Evolutionary conservation across 2,329 filamentous ascomycete species (phyloP).

Genomic region (Trichoderma sp.): DNA sequence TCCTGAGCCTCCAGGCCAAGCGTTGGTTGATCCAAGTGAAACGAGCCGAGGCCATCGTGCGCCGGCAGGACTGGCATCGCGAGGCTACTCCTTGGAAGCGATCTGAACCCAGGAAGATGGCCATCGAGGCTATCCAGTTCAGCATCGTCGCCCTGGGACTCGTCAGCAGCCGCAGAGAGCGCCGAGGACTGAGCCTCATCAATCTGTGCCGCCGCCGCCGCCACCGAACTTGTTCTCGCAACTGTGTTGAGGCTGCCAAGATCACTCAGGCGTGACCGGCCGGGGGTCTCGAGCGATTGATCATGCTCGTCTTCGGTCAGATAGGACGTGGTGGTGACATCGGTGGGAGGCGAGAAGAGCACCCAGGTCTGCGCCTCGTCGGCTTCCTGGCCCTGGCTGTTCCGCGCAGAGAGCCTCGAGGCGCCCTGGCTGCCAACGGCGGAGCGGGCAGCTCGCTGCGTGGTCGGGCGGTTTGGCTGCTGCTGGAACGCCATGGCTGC

Average conservation of each 20-base stretch:
- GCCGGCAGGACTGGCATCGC: conserved; percentile 76
- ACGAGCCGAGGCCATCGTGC: conserved; percentile 90
- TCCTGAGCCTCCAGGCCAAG: conserved; percentile 68
- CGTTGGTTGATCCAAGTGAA: conserved; percentile 64
- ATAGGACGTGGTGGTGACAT: conserved; percentile 64
- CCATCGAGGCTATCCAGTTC: conserved; percentile 94
- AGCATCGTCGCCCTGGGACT: conserved; percentile 62
- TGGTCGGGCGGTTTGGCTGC: conserved; percentile 57
- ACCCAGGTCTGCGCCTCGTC: conserved; percentile 93
- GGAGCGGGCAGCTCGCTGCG: conserved; percentile 52
- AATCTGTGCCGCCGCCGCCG: conserved; percentile 42
- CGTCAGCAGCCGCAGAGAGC: conserved; percentile 44
- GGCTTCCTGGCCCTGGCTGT: conserved; percentile 44
- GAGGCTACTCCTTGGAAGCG: conserved; percentile 52
- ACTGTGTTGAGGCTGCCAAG: conserved; percentile 75
- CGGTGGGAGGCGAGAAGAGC: conserved; percentile 79
- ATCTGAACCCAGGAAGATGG: conserved; percentile 84
- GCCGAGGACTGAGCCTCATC: conserved; percentile 47
- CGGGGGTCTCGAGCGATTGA: conserved; percentile 64
- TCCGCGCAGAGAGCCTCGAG: conserved; percentile 34
- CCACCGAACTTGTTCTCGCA: conserved; percentile 56
- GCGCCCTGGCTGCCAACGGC: conserved; percentile 45
- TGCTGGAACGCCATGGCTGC: conserved; percentile 61
- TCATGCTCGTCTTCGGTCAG: conserved; percentile 69
- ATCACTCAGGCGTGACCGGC: conserved; percentile 75